Conservation (phyloP, 768 basidiomycete genomes). For the Tulasnella sp. region DNA sequence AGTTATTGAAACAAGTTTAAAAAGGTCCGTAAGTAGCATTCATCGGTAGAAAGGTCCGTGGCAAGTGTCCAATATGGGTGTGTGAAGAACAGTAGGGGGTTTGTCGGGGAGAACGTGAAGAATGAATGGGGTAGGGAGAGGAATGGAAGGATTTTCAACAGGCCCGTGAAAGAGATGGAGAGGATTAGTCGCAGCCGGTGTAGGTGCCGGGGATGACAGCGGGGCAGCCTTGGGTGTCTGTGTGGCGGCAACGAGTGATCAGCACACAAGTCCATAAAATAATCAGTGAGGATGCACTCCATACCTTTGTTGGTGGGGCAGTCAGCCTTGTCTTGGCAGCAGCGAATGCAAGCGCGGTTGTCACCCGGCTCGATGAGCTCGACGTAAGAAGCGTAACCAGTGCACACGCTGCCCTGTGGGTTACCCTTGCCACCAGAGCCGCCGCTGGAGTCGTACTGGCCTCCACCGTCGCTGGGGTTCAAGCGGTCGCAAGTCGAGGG, state of each 20-base stretch:
- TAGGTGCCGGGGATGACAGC: slow-evolving; percentile 13
- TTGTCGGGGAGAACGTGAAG: background rate
- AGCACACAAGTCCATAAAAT: background rate
- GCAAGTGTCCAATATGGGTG: background rate
- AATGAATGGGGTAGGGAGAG: background rate
- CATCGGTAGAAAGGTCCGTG: background rate
- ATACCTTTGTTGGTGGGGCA: slow-evolving; percentile 15
- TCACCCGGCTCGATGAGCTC: slow-evolving; percentile 18
- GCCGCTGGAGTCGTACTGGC: slow-evolving; percentile 18
- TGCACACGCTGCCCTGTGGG: slow-evolving; percentile 11
- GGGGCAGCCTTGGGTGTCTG: slow-evolving; percentile 18
- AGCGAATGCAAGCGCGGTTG: slow-evolving; percentile 19
- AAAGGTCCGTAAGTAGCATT: background rate
- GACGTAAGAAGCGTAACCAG: slow-evolving; percentile 17
- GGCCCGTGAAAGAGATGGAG: background rate
- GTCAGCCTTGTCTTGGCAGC: slow-evolving; percentile 18
- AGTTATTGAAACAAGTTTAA: background rate
- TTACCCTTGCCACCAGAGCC: slow-evolving; percentile 11
- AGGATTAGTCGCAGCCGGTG: background rate
- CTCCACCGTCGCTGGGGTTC: slow-evolving; percentile 15
- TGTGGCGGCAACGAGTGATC: background rate
- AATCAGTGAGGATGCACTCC: background rate
- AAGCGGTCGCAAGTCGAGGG: slow-evolving; percentile 10
- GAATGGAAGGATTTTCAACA: background rate
- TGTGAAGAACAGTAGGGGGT: background rate